These are phyloP conservation scores for Tuctoria greenei DNA, from an alignment of 176 grass and related monocot genomes.

Conservation along the genomic window DNA sequence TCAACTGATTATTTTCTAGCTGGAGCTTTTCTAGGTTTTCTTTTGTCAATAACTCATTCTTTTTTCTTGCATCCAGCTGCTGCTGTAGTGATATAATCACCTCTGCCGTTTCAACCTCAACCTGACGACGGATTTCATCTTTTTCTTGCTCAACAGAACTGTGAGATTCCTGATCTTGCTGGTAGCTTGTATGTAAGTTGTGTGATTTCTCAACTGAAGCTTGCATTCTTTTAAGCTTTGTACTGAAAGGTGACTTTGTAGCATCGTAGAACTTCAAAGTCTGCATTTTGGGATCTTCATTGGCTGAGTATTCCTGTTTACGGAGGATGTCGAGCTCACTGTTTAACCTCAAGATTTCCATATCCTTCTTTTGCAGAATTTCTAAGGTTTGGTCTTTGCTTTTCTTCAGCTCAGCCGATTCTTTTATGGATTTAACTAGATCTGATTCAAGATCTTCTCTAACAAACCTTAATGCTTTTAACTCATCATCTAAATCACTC, in stretches of 20 bases:
- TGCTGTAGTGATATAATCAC: conserved; percentile 74
- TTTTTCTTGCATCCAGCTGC: conserved; percentile 47
- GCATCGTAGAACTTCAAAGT: conserved; percentile 40
- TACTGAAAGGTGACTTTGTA: conserved; percentile 63
- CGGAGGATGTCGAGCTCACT: conserved; percentile 36
- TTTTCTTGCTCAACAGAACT: conserved; percentile 66
- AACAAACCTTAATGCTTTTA: conserved; percentile 40
- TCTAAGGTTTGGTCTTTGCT: conserved; percentile 33
- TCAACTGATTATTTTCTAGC: neutral
- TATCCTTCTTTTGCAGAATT: conserved; percentile 41
- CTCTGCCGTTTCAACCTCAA: conserved; percentile 69
- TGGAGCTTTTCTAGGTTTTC: conserved; percentile 44
- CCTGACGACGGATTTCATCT: conserved; percentile 72
- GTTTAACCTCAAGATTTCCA: conserved; percentile 31
- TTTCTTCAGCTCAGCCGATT: conserved; percentile 46
- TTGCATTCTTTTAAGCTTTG: conserved; percentile 84
- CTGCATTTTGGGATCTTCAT: conserved; percentile 46
- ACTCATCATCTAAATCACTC: conserved; percentile 16
- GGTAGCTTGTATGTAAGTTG: conserved; percentile 55
- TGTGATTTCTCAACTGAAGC: conserved; percentile 63
- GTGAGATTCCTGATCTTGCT: conserved; percentile 58
- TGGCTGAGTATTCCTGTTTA: conserved; percentile 10
- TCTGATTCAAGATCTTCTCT: conserved; percentile 55
- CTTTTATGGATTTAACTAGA: conserved; percentile 35
- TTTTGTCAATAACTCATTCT: conserved; percentile 42